phyloP scores from a whole-genome alignment of 352 stramenopile genomes.

The Phytophthora ohioensis region DNA sequence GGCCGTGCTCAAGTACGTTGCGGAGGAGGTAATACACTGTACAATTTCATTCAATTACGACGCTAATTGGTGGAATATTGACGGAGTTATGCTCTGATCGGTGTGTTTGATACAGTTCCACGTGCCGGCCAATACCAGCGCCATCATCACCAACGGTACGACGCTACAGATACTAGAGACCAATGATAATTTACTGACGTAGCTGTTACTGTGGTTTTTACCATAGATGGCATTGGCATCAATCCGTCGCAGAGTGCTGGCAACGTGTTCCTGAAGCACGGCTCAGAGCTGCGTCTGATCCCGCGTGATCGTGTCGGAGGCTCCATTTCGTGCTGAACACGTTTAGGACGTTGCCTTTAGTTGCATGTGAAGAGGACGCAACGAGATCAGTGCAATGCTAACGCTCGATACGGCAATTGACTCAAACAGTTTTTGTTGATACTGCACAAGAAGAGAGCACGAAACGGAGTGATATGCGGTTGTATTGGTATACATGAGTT shows the following conservation, averaged over 20 bases:
- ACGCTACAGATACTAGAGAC: neutral
- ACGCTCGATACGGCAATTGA: neutral
- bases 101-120: slow-evolving; percentile 60
- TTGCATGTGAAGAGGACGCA: slow-evolving; percentile 9
- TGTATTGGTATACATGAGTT: slow-evolving; percentile 41
- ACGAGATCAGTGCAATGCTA: neutral
- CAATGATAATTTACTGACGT: slow-evolving; percentile 14
- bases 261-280: slow-evolving; percentile 89
- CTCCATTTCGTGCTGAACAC: slow-evolving; percentile 19
- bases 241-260: slow-evolving; percentile 83
- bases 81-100: slow-evolving; percentile 16
- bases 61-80: slow-evolving; percentile 14
- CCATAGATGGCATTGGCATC: slow-evolving; percentile 84
- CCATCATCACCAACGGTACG: slow-evolving; percentile 89
- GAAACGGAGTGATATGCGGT: slow-evolving; percentile 16
- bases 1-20: slow-evolving; percentile 87
- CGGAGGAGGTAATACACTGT: slow-evolving; percentile 63
- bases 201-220: slow-evolving; percentile 2
- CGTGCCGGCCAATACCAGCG: slow-evolving; percentile 80
- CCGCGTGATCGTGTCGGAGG: slow-evolving; percentile 83
- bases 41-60: neutral
- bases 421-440: neutral
- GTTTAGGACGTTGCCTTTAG: neutral
- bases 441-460: slow-evolving; percentile 7
- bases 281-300: slow-evolving; percentile 85